Percentiles rank a stretch among this genome's conserved stretches.
These are phyloP conservation scores for Pulveroboletus sp. DNA, from an alignment of 768 basidiomycete genomes.

Conservation along the genomic window DNA sequence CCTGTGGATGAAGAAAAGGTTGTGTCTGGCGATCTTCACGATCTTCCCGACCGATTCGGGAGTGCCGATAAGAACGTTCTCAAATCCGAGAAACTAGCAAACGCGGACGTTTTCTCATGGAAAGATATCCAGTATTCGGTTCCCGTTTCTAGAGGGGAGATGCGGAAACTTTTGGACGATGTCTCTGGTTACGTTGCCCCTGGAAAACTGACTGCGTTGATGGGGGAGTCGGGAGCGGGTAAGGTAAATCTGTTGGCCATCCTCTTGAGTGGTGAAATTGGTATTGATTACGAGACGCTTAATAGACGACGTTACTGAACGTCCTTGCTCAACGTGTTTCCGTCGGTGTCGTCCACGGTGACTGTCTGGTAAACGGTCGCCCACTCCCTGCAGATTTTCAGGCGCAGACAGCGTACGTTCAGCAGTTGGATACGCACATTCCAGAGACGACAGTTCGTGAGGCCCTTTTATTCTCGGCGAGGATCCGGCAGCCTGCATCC, in stretches of 20 bases:
- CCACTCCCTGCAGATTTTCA: slow-evolving; percentile 54
- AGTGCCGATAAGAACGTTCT: neutral
- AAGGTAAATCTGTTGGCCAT: slow-evolving; percentile 22
- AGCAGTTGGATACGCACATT: slow-evolving; percentile 83
- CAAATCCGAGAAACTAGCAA: slow-evolving; percentile 14
- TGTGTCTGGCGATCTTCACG: neutral
- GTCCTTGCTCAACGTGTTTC: slow-evolving; percentile 51
- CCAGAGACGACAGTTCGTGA: slow-evolving; percentile 76
- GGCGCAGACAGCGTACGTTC: slow-evolving; percentile 52
- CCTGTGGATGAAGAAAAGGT: slow-evolving; percentile 18
- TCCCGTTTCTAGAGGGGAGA: slow-evolving; percentile 31
- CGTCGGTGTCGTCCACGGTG: slow-evolving; percentile 49
- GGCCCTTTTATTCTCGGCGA: slow-evolving; percentile 77
- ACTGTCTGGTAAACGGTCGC: slow-evolving; percentile 55
- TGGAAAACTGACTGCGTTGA: slow-evolving; percentile 49
- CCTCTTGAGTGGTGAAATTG: neutral
- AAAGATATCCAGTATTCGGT: slow-evolving; percentile 66
- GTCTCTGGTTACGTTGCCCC: slow-evolving; percentile 50
- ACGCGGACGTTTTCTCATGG: slow-evolving; percentile 76
- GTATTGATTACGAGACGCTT: neutral
- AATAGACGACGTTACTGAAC: slow-evolving; percentile 56
- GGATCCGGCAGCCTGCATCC: slow-evolving; percentile 67
- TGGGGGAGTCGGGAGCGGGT: slow-evolving; percentile 41
- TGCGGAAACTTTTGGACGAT: slow-evolving; percentile 44
- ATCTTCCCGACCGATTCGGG: neutral